Percentiles rank a stretch among this genome's conserved stretches.
Evolutionary conservation across 306 rosid genomes (phyloP).

Genomic region (Rosa multiflora): DNA sequence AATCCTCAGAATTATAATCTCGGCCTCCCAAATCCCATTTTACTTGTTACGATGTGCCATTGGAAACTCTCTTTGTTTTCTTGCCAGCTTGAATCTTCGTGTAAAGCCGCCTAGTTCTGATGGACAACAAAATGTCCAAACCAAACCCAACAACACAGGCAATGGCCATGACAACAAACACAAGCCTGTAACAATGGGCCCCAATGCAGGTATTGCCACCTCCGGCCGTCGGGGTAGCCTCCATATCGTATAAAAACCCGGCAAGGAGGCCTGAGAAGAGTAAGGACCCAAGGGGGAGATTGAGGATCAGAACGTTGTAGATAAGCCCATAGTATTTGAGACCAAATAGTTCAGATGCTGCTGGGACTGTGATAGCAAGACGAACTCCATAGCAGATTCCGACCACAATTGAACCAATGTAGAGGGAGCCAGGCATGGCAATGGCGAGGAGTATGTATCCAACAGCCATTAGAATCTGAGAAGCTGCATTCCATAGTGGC

Average conservation of each 20-base stretch:
- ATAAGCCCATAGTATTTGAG: constrained; percentile 74
- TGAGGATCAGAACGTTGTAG: constrained; percentile 82
- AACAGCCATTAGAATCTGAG: constrained; percentile 81
- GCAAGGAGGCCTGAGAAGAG: constrained; percentile 92
- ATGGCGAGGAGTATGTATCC: constrained; percentile 74
- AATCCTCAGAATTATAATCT: constrained; percentile 16
- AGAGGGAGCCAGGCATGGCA: constrained; percentile 79
- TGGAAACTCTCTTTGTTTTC: constrained; percentile 42
- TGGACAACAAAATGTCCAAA: constrained; percentile 58
- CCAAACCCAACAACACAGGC: constrained; percentile 75
- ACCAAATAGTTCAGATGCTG: constrained; percentile 85
- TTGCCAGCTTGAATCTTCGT: constrained; percentile 53
- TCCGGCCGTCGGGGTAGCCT: constrained; percentile 59
- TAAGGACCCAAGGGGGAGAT: constrained; percentile 91
- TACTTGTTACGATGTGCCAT: background rate
- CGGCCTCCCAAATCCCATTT: background rate
- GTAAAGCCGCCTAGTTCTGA: constrained; percentile 66
- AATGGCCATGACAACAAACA: constrained; percentile 66
- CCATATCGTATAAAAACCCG: constrained; percentile 74
- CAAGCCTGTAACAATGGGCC: constrained; percentile 74
- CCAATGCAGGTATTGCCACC: constrained; percentile 94
- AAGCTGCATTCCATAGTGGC: constrained; percentile 68
- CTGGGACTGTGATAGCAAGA: constrained; percentile 70
- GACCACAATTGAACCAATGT: constrained; percentile 67
- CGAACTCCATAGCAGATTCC: constrained; percentile 86